Conservation (phyloP, 306 rosid genomes). For the Hippophae rhamnoides region DNA sequence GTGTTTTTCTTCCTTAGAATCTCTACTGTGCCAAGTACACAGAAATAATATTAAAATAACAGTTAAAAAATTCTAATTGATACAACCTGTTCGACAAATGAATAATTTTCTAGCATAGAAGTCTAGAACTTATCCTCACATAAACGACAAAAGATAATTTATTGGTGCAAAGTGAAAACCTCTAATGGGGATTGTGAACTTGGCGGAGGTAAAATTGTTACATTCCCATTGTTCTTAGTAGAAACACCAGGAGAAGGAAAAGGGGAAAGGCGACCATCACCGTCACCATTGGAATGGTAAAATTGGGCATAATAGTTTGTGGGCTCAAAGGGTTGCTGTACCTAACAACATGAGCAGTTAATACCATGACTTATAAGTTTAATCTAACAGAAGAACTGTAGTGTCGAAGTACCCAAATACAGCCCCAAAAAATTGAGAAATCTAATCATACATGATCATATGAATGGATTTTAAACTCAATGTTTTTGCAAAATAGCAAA, state of each 20-base stretch:
- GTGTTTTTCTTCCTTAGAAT: too few relatives aligned
- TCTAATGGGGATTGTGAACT: constrained; percentile 79
- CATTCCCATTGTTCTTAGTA: constrained; percentile 66
- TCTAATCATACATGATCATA: too few relatives aligned
- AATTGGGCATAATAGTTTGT: constrained; percentile 78
- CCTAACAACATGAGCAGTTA: constrained; percentile 36
- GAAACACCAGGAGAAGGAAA: constrained; percentile 62
- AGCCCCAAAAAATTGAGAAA: too few relatives aligned
- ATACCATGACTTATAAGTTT: constrained; percentile 4
- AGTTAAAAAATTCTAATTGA: not conserved
- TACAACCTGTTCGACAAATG: not conserved
- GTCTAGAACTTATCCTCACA: not conserved
- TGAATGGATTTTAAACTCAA: too few relatives aligned
- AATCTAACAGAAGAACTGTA: too few relatives aligned
- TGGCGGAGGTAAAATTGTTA: constrained; percentile 52
- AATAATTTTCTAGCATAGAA: not conserved
- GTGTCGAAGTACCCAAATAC: too few relatives aligned
- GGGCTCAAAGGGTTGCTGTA: constrained; percentile 72
- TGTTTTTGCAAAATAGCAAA: too few relatives aligned
- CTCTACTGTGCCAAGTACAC: not conserved
- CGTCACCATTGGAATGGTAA: constrained; percentile 72
- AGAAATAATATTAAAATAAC: not conserved
- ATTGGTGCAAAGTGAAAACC: constrained; percentile 30
- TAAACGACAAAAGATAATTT: not conserved
- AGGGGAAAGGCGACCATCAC: constrained; percentile 81